phyloP scores from a whole-genome alignment of 108 stramenopile genomes.

The Parmales sp. region DNA sequence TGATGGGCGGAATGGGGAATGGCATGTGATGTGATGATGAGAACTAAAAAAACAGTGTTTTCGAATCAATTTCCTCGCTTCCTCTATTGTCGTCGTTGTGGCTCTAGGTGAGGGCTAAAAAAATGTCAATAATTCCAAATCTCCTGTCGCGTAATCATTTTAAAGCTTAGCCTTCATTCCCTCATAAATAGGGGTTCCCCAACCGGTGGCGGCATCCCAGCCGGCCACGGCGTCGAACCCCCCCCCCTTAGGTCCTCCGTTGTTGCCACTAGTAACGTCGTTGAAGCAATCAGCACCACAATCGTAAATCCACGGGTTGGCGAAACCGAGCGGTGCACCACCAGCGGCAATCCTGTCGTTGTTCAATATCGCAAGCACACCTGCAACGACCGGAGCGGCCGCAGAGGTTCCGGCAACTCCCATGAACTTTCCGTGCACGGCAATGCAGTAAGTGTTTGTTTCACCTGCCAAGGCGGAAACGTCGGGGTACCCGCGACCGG shows the following conservation, averaged over 20 bases:
- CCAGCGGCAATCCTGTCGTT: slow-evolving; percentile 18
- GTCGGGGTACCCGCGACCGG: slow-evolving; percentile 33
- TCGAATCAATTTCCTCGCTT: no score
- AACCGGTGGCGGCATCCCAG: slow-evolving; percentile 39
- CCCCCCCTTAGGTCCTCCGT: neutral
- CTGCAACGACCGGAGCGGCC: slow-evolving; percentile 25
- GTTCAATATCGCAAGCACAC: slow-evolving; percentile 25
- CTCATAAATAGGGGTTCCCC: slow-evolving; percentile 31
- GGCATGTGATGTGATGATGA: no score
- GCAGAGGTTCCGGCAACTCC: slow-evolving; percentile 32
- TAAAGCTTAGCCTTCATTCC: no score
- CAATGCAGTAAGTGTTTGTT: slow-evolving; percentile 27
- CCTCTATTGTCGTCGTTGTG: no score
- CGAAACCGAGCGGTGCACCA: slow-evolving; percentile 22
- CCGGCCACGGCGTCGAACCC: slow-evolving; percentile 29
- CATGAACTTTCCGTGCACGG: slow-evolving; percentile 12
- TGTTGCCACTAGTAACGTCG: slow-evolving; percentile 25
- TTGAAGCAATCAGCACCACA: slow-evolving; percentile 19
- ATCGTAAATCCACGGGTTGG: slow-evolving; percentile 33
- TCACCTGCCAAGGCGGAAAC: slow-evolving; percentile 22
- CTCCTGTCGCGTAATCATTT: no score
- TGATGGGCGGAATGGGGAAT: no score
- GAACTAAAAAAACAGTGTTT: no score
- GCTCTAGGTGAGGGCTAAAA: no score
- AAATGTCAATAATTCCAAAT: no score